Evolutionary conservation across 1,284 basidiomycete species (phyloP).

Genomic region (Rhodotorula mucilaginosa): DNA sequence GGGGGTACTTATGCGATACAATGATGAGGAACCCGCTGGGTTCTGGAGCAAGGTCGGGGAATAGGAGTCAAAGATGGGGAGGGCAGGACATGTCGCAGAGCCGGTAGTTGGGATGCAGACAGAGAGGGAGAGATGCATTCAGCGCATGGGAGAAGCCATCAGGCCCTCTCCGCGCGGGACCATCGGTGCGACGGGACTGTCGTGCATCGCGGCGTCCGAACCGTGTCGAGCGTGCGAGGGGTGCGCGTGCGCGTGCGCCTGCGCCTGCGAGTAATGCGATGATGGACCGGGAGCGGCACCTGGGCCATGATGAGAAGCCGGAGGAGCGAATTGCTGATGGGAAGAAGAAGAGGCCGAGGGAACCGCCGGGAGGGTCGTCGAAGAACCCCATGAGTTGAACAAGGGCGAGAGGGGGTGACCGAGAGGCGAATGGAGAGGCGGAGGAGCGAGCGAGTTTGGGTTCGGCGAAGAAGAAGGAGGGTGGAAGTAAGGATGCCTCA

Average conservation of each 20-base stretch:
- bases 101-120: not conserved
- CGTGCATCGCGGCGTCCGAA: not conserved
- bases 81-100: not conserved
- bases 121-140: not conserved
- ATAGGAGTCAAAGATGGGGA: not conserved
- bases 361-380: not conserved
- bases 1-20: not conserved
- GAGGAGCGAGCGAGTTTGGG: not conserved
- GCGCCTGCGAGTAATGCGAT: not conserved
- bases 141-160: conserved; percentile 30
- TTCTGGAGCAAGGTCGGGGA: not conserved
- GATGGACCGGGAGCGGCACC: too few relatives aligned
- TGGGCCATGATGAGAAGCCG: not conserved
- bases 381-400: conserved; percentile 16
- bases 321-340: not conserved
- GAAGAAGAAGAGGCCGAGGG: not conserved
- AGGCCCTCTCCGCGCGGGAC: conserved; percentile 9
- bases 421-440: not conserved
- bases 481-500: conserved; percentile 75
- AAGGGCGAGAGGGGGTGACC: conserved; percentile 2
- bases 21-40: not conserved
- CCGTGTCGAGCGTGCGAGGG: not conserved
- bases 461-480: not conserved
- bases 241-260: conserved; percentile 2
- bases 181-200: not conserved